These are phyloP conservation scores for Puccinia triticina DNA, from an alignment of 1,284 basidiomycete species.

Conservation along the genomic window DNA sequence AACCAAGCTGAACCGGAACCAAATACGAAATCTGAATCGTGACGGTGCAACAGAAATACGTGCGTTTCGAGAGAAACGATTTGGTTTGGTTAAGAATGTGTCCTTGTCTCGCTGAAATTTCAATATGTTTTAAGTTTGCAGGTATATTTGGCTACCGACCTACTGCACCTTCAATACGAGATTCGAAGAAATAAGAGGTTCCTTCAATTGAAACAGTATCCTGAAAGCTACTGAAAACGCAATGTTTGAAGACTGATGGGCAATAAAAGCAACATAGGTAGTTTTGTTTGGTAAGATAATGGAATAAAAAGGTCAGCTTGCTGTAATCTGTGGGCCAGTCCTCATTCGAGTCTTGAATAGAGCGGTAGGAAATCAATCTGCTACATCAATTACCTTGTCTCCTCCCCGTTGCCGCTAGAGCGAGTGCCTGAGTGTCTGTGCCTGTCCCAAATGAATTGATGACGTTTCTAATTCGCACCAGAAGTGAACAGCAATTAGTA, in stretches of 20 bases:
- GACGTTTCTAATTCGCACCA: slow-evolving; percentile 4
- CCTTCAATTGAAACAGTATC: slow-evolving; percentile 32
- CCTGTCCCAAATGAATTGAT: slow-evolving; percentile 37
- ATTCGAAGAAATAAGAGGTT: slow-evolving; percentile 20
- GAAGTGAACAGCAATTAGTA: background rate
- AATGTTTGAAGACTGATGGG: slow-evolving; percentile 13
- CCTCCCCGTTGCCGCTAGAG: background rate
- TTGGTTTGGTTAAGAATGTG: background rate
- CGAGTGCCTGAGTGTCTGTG: slow-evolving; percentile 43
- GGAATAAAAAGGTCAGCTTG: too few relatives aligned
- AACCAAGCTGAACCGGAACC: slow-evolving; percentile 38
- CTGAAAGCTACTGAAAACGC: slow-evolving; percentile 40
- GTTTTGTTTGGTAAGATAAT: too few relatives aligned
- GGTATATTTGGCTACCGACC: background rate
- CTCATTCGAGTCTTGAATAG: background rate
- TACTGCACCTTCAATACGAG: slow-evolving; percentile 41
- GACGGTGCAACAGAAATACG: background rate
- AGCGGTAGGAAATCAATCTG: background rate
- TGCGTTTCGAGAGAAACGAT: background rate
- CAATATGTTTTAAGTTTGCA: background rate
- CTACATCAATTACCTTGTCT: slow-evolving; percentile 22
- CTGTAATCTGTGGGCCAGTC: too few relatives aligned
- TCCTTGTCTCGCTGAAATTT: background rate
- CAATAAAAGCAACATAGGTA: background rate
- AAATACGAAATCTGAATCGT: slow-evolving; percentile 33